A percentile compares a stretch with the other conserved stretches of the same genome.
These are phyloP conservation scores for Saccharum spontaneum DNA, from an alignment of 176 grass and related monocot species.

Conservation along the genomic window DNA sequence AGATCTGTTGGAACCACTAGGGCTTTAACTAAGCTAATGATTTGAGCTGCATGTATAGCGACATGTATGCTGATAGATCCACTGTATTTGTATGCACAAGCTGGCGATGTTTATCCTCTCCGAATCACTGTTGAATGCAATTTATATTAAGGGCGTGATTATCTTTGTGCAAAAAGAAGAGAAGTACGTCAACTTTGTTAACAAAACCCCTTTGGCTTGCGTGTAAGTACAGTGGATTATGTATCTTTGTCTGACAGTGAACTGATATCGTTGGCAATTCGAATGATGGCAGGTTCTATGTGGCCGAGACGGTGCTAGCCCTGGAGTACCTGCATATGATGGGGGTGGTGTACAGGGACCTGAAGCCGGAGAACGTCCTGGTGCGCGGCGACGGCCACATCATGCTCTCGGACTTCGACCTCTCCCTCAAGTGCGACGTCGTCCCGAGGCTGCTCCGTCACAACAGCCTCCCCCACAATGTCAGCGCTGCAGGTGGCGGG, in stretches of 20 bases:
- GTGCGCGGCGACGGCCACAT: constrained; percentile 86
- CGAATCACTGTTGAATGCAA: constrained; percentile 10
- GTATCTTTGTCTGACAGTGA: neutral
- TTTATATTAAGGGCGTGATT: neutral
- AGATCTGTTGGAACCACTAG: constrained; percentile 37
- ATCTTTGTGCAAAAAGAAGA: neutral
- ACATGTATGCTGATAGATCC: constrained; percentile 17
- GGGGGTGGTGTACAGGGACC: constrained; percentile 93
- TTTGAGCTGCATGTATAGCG: constrained; percentile 21
- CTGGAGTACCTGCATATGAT: constrained; percentile 99
- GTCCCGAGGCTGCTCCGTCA: constrained; percentile 60
- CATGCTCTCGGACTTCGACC: constrained; percentile 98
- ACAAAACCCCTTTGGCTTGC: neutral
- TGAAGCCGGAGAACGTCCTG: constrained; percentile 95
- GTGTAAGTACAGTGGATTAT: neutral
- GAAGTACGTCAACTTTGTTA: neutral
- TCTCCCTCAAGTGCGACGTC: constrained; percentile 87
- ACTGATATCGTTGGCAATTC: neutral
- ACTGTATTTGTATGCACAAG: neutral
- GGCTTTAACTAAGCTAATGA: constrained; percentile 33
- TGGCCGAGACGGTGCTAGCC: constrained; percentile 77
- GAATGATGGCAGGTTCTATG: constrained; percentile 72
- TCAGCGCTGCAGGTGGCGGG: neutral
- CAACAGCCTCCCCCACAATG: constrained; percentile 12
- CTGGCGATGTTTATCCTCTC: neutral